phyloP scores from a whole-genome alignment of 345 rosid species.

The Lenwebbia sp. region DNA sequence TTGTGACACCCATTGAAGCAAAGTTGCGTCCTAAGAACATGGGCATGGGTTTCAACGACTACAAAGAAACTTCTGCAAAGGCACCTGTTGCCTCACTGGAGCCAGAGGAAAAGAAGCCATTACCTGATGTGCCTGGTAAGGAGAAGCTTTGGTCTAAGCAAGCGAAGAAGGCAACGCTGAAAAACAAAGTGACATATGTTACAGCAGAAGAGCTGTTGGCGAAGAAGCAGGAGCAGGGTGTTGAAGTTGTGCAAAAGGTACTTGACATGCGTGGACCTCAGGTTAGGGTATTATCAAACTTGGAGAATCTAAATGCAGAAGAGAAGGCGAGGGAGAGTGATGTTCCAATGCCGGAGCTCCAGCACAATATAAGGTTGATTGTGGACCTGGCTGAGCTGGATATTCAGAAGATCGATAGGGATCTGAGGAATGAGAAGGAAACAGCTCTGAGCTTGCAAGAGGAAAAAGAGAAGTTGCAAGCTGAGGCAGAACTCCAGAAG shows the following conservation, averaged over 20 bases:
- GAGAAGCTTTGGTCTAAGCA: constrained; percentile 66
- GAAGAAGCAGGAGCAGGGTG: constrained; percentile 66
- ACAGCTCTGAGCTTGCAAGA: constrained; percentile 70
- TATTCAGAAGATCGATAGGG: constrained; percentile 76
- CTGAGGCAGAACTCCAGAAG: constrained; percentile 36
- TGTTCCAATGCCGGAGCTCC: constrained; percentile 94
- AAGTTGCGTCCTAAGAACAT: constrained; percentile 85
- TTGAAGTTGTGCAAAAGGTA: constrained; percentile 76
- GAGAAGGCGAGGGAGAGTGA: constrained; percentile 77
- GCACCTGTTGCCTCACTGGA: constrained; percentile 27
- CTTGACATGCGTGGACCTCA: constrained; percentile 95
- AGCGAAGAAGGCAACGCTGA: constrained; percentile 1
- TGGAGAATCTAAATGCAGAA: constrained; percentile 87
- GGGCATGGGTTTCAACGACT: constrained; percentile 92
- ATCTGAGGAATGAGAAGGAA: constrained; percentile 78
- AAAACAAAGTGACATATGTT: constrained; percentile 11
- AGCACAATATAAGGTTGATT: constrained; percentile 66
- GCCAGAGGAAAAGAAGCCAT: constrained; percentile 51
- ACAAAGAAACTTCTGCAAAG: constrained; percentile 46
- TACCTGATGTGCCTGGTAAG: constrained; percentile 13
- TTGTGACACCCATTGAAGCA: constrained; percentile 72
- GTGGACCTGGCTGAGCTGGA: constrained; percentile 81
- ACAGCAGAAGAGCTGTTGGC: constrained; percentile 73
- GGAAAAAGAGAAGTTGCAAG: constrained; percentile 68
- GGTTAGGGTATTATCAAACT: constrained; percentile 68